These are phyloP conservation scores for Talaromyces sp. DNA, from an alignment of 2,329 filamentous ascomycete species.

Conservation along the genomic window DNA sequence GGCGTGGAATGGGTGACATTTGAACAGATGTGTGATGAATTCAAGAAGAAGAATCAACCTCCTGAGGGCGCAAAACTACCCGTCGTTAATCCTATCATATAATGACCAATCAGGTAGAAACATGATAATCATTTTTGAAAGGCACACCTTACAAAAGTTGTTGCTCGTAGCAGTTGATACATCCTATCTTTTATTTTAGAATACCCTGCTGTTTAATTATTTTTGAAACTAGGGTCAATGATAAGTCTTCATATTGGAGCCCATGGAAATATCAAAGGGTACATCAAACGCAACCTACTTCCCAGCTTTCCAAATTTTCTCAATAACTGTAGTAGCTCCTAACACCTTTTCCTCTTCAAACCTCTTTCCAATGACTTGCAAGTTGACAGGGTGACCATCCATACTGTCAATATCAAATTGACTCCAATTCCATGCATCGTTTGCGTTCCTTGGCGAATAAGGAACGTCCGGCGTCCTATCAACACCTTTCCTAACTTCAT, in stretches of 20 bases:
- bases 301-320: conserved; percentile 24
- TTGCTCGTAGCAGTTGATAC: neutral
- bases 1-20: conserved; percentile 52
- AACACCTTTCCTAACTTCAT: conserved; percentile 42
- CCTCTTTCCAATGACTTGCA: conserved; percentile 53
- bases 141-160: neutral
- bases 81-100: neutral
- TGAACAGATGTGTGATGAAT: conserved; percentile 68
- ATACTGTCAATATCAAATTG: conserved; percentile 45
- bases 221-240: neutral
- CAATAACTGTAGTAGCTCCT: conserved; percentile 40
- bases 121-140: neutral
- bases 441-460: conserved; percentile 44
- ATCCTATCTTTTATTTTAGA: neutral
- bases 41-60: conserved; percentile 59
- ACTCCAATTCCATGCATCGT: conserved; percentile 52
- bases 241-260: neutral
- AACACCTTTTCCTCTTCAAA: conserved; percentile 57
- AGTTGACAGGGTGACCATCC: conserved; percentile 48
- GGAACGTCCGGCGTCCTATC: conserved; percentile 32
- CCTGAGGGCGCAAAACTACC: neutral
- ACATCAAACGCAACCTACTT: neutral
- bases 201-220: neutral
- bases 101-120: neutral
- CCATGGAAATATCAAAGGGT: neutral